These are phyloP conservation scores for Solanum chacoense DNA, from an alignment of 305 asterid species.

Conservation along the genomic window DNA sequence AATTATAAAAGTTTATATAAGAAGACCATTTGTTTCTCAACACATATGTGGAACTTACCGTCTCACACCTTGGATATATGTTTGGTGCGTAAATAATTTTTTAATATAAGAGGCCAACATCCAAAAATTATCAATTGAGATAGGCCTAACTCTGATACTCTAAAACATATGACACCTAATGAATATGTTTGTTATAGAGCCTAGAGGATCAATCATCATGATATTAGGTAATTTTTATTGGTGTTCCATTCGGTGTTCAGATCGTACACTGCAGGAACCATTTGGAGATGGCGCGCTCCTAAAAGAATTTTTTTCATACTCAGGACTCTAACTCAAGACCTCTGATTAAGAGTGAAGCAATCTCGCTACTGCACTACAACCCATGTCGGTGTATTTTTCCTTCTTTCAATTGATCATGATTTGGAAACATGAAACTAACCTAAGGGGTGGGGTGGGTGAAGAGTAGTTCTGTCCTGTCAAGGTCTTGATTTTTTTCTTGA, in stretches of 20 bases:
- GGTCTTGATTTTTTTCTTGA: not conserved
- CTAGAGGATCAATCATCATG: not conserved
- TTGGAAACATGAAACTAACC: not conserved
- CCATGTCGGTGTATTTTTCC: not conserved
- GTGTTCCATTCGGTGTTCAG: no score
- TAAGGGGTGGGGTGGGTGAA: not conserved
- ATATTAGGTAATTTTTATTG: not conserved
- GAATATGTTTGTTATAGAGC: not conserved
- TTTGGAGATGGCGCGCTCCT: not conserved
- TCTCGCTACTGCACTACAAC: not conserved
- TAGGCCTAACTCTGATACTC: fast-evolving
- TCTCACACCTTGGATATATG: not conserved
- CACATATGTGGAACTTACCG: not conserved
- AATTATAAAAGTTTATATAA: not conserved
- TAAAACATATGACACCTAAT: not conserved
- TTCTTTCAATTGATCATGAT: not conserved
- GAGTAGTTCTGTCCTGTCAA: not conserved
- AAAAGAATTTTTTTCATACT: no score
- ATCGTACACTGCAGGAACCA: not conserved
- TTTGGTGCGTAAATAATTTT: not conserved
- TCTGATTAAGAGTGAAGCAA: not conserved
- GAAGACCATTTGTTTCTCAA: not conserved
- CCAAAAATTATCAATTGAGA: not conserved
- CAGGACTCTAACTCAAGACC: fast-evolving
- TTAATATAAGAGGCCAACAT: not conserved